phyloP scores from a whole-genome alignment of 768 basidiomycete genomes.

The Phylloporus sp. region DNA sequence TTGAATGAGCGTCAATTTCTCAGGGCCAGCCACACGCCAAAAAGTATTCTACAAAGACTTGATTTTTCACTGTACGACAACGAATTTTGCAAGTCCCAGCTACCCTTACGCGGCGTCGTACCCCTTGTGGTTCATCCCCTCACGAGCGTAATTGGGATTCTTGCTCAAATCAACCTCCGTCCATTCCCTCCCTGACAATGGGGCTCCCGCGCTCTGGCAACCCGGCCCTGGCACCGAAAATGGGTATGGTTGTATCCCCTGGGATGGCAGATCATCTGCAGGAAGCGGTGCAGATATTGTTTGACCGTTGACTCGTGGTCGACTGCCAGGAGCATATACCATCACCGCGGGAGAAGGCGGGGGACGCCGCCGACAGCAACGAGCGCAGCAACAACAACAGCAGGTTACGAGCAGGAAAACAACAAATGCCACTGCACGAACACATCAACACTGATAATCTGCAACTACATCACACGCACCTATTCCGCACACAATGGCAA shows the following conservation, averaged over 20 bases:
- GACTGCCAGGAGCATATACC: neutral
- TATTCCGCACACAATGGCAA: neutral
- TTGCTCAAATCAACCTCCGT: slow-evolving; percentile 1
- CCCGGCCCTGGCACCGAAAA: slow-evolving; percentile 1
- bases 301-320: neutral
- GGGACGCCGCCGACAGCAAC: neutral
- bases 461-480: neutral
- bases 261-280: neutral
- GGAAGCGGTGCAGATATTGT: neutral
- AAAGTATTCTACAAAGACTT: neutral
- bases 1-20: slow-evolving; percentile 20
- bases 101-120: neutral
- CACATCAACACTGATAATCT: neutral
- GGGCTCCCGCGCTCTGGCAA: neutral
- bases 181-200: slow-evolving; percentile 1
- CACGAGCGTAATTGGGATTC: neutral
- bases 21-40: slow-evolving; percentile 10
- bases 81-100: neutral
- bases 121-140: neutral
- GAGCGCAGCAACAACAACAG: neutral
- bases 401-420: neutral
- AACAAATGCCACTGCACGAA: slow-evolving; percentile 4
- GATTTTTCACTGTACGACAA: neutral
- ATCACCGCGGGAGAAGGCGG: neutral
- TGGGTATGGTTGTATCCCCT: neutral